These are phyloP conservation scores for Camelina neglecta DNA, from an alignment of 345 rosid species.

Conservation along the genomic window DNA sequence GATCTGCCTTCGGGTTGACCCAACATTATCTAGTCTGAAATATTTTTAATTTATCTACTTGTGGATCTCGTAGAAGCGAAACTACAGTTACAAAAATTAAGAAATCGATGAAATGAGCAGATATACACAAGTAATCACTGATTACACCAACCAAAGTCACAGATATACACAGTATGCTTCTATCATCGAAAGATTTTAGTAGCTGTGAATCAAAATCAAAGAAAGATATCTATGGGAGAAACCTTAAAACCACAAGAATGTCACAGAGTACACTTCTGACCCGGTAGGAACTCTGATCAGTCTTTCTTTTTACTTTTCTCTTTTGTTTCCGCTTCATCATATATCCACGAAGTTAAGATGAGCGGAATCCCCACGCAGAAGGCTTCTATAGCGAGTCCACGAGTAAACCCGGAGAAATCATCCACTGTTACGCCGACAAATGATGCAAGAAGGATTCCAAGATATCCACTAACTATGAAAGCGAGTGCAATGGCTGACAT, in stretches of 20 bases:
- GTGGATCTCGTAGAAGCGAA: too few relatives aligned
- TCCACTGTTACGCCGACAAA: conserved; percentile 63
- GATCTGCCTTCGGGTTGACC: not conserved
- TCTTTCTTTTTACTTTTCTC: conserved; percentile 41
- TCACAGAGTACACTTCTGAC: not conserved
- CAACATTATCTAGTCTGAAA: not conserved
- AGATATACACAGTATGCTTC: not conserved
- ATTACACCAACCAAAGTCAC: not conserved
- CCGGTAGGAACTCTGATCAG: conserved; percentile 18
- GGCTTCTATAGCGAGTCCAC: conserved; percentile 69
- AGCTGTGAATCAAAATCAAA: not conserved
- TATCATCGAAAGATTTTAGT: not conserved
- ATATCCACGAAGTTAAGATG: conserved; percentile 61
- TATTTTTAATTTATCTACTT: too few relatives aligned
- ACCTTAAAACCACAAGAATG: conserved; percentile 4
- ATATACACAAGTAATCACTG: not conserved
- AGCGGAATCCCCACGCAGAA: conserved; percentile 63
- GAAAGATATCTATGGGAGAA: not conserved
- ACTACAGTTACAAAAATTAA: too few relatives aligned
- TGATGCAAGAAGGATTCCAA: conserved; percentile 78
- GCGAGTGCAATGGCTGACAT: conserved; percentile 81
- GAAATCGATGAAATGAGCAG: not conserved
- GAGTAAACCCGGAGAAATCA: conserved; percentile 67
- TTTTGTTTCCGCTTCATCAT: conserved; percentile 50
- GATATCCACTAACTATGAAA: conserved; percentile 71